Evolutionary conservation across 73 alveolate species (phyloP).

Genomic region (Urostyla sp.): DNA sequence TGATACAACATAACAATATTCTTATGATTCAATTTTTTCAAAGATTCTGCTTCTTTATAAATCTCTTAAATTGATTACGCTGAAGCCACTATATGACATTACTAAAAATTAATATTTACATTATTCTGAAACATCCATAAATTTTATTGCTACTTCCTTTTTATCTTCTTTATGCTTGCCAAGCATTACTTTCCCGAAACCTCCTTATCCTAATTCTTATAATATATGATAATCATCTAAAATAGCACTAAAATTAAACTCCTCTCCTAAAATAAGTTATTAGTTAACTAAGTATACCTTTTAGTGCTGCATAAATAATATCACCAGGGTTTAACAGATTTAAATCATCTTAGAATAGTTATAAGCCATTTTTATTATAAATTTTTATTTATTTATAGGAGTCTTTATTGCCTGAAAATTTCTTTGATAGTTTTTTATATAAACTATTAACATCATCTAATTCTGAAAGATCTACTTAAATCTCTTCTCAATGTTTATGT

Average conservation of each 20-base stretch:
- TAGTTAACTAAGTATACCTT: conserved; percentile 41
- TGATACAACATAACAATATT: conserved; percentile 77
- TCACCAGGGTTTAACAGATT: conserved; percentile 49
- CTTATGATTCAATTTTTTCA: conserved; percentile 74
- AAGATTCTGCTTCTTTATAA: conserved; percentile 81
- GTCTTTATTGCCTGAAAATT: conserved; percentile 53
- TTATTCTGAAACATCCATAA: conserved; percentile 68
- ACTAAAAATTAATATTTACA: neutral
- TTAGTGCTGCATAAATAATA: conserved; percentile 36
- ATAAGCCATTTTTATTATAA: conserved; percentile 63
- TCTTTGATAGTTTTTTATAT: conserved; percentile 9
- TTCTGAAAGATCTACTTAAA: conserved; percentile 12
- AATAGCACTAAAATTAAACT: conserved; percentile 55
- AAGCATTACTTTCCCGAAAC: conserved; percentile 96
- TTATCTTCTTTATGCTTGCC: conserved; percentile 94
- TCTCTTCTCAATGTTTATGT: conserved; percentile 40
- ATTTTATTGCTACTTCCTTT: conserved; percentile 95
- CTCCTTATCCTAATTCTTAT: conserved; percentile 95
- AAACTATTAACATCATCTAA: neutral
- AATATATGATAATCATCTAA: conserved; percentile 80
- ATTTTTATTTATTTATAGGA: conserved; percentile 44
- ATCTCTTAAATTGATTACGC: conserved; percentile 69
- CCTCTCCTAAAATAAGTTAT: conserved; percentile 53
- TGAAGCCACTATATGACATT: conserved; percentile 27
- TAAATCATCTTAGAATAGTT: conserved; percentile 55